These are phyloP conservation scores for Aristolochia californica DNA, from an alignment of 164 flowering plant genomes.

Conservation along the genomic window DNA sequence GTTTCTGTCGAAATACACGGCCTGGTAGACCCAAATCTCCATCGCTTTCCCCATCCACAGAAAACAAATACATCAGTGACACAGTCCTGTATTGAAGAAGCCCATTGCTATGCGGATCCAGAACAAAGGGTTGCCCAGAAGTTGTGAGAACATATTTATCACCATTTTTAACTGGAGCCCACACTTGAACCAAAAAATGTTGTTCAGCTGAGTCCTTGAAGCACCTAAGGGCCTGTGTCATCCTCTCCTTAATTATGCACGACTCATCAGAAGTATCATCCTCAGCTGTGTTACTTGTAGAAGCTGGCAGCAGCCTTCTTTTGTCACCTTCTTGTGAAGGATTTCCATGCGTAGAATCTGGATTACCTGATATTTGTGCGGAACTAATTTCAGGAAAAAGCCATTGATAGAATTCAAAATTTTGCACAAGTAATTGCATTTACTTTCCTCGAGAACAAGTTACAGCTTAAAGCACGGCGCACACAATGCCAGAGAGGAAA, in stretches of 20 bases:
- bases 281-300: not conserved
- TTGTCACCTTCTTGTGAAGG: slow-evolving; percentile 16
- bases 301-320: slow-evolving; percentile 13
- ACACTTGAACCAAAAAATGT: slow-evolving; percentile 83
- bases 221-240: slow-evolving; percentile 78
- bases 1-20: slow-evolving; percentile 72
- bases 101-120: slow-evolving; percentile 63
- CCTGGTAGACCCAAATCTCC: slow-evolving; percentile 85
- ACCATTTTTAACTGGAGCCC: slow-evolving; percentile 85
- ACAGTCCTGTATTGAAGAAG: slow-evolving; percentile 77
- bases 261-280: slow-evolving; percentile 33
- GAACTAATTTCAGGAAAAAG: not conserved
- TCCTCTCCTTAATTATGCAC: slow-evolving; percentile 73
- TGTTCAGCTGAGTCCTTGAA: slow-evolving; percentile 74
- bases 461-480: too few species aligned
- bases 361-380: slow-evolving; percentile 22
- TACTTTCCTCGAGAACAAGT: not conserved
- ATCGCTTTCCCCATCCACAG: slow-evolving; percentile 62
- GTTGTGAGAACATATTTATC: slow-evolving; percentile 70
- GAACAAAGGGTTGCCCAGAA: slow-evolving; percentile 92
- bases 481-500: too few species aligned
- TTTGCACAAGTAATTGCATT: not conserved
- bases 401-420: not conserved
- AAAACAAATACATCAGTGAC: slow-evolving; percentile 67
- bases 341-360: slow-evolving; percentile 22